phyloP scores from a whole-genome alignment of 306 rosid species.

The Prosopis cineraria region DNA sequence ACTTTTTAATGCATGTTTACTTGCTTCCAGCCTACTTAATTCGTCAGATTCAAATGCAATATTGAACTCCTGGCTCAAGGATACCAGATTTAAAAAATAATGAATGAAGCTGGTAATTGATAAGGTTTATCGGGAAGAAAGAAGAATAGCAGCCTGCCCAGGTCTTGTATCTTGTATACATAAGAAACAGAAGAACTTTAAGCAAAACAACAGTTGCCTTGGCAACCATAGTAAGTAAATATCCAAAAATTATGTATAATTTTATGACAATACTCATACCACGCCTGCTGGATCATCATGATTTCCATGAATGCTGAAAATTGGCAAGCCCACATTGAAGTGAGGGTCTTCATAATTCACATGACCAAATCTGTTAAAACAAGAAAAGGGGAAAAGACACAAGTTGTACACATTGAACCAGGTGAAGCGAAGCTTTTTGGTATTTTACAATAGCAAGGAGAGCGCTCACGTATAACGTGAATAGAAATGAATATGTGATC shows the following conservation, averaged over 20 bases:
- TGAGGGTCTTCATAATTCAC: conserved; percentile 97
- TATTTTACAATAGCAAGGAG: neutral
- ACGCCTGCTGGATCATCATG: conserved; percentile 99
- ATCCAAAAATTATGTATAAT: neutral
- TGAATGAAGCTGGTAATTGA: neutral
- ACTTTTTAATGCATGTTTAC: neutral
- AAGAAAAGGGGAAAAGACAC: neutral
- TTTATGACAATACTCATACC: conserved; percentile 55
- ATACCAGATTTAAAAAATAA: conserved; percentile 12
- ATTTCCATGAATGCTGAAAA: conserved; percentile 94
- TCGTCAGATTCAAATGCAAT: conserved; percentile 18
- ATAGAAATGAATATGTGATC: neutral
- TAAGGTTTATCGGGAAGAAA: neutral
- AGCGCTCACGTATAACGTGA: neutral
- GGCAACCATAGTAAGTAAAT: neutral
- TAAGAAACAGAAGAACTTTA: neutral
- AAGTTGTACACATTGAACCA: neutral
- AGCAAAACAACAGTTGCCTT: conserved; percentile 8
- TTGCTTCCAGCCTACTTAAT: neutral
- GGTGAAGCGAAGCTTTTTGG: neutral
- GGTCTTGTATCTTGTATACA: neutral
- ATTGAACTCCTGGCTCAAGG: conserved; percentile 18
- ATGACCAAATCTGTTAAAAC: conserved; percentile 77
- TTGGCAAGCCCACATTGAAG: conserved; percentile 94
- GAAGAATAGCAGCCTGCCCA: neutral